Evolutionary conservation across 495 filamentous ascomycete species (phyloP).

Genomic region (Trichocladium uniseriatum): DNA sequence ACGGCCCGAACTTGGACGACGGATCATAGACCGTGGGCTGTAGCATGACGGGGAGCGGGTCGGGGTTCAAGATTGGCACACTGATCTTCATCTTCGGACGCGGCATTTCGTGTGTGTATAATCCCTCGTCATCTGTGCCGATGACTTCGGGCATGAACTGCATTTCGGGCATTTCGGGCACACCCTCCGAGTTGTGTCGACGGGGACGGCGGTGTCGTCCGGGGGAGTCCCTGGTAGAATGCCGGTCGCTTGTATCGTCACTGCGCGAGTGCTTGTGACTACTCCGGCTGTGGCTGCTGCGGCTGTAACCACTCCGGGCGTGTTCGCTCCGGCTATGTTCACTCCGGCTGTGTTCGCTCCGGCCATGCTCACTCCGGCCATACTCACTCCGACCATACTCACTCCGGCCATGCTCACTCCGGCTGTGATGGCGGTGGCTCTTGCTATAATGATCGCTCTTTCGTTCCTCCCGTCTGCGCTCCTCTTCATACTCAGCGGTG

Average conservation of each 20-base stretch:
- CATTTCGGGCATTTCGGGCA: conserved; percentile 13
- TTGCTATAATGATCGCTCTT: conserved; percentile 16
- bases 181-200: conserved; percentile 24
- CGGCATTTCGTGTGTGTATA: conserved; percentile 31
- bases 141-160: conserved; percentile 30
- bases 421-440: conserved; percentile 19
- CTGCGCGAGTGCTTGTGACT: conserved; percentile 25
- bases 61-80: conserved; percentile 37
- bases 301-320: conserved; percentile 14
- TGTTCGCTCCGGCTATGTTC: too few relatives aligned
- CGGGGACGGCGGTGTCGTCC: conserved; percentile 21
- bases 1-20: conserved; percentile 25
- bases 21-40: conserved; percentile 41
- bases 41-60: conserved; percentile 35
- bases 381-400: too few relatives aligned
- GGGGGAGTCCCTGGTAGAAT: conserved; percentile 6
- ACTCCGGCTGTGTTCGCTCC: too few relatives aligned
- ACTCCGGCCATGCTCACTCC: too few relatives aligned
- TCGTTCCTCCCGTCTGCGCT: conserved; percentile 16
- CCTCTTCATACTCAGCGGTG: conserved; percentile 1
- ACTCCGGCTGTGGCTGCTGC: conserved; percentile 24
- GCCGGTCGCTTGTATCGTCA: conserved; percentile 21
- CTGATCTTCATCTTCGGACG: conserved; percentile 30
- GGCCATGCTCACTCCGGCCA: too few relatives aligned
- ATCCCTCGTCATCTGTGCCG: conserved; percentile 32